Conservation (phyloP, 2,329 filamentous ascomycete genomes). For the Capronia coronata region DNA sequence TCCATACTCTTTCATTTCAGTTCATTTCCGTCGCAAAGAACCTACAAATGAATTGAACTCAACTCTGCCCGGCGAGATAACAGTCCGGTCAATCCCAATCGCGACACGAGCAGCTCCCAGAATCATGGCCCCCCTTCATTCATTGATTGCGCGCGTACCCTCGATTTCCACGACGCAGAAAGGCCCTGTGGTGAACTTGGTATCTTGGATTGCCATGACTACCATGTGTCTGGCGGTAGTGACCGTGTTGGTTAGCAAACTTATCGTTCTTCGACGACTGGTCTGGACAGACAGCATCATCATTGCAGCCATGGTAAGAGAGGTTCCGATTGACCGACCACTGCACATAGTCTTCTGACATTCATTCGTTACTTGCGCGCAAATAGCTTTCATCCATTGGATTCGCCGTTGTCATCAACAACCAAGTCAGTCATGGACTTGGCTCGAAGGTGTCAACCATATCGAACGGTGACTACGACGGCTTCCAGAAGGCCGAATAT, state of each 20-base stretch:
- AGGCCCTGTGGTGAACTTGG: conserved; percentile 17
- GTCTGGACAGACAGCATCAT: conserved; percentile 24
- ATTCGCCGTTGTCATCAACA: conserved; percentile 25
- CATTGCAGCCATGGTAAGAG: conserved; percentile 21
- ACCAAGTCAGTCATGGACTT: conserved; percentile 24
- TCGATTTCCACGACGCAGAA: conserved; percentile 8
- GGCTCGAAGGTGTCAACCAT: conserved; percentile 16
- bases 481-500: conserved; percentile 25
- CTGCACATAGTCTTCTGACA: neutral
- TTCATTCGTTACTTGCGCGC: neutral
- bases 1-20: no score
- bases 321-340: neutral
- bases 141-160: conserved; percentile 6
- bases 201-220: conserved; percentile 14
- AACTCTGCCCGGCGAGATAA: no score
- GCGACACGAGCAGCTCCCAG: neutral
- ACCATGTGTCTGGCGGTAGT: conserved; percentile 19
- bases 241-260: conserved; percentile 25
- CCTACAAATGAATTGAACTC: neutral
- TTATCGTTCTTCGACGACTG: conserved; percentile 22
- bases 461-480: conserved; percentile 3
- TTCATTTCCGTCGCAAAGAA: no score
- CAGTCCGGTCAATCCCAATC: neutral
- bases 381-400: conserved; percentile 11
- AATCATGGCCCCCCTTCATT: conserved; percentile 7